A percentile compares a stretch with the other conserved stretches of the same genome.
phyloP scores from a whole-genome alignment of 257 asterid genomes.

The Apocynum venetum region DNA sequence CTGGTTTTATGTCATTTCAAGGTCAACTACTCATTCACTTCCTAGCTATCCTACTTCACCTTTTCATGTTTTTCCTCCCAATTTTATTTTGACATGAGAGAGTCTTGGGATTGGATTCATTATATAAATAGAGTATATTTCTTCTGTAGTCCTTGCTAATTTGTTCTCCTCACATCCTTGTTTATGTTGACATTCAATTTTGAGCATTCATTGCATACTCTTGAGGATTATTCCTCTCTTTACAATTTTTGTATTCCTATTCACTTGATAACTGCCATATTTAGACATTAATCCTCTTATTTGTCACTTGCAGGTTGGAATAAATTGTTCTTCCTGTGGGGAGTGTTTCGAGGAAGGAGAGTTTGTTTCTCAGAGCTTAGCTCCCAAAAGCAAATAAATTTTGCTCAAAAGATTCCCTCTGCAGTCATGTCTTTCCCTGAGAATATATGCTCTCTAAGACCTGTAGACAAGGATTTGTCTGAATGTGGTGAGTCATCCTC shows the following conservation, averaged over 20 bases:
- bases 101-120: background rate
- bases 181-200: background rate
- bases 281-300: too few relatives aligned
- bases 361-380: slow-evolving; percentile 38
- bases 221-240: slow-evolving; percentile 27
- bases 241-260: background rate
- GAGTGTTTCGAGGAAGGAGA: slow-evolving; percentile 28
- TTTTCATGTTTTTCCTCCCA: background rate
- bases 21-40: background rate
- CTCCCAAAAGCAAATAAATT: slow-evolving; percentile 28
- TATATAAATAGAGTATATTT: background rate
- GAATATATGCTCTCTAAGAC: slow-evolving; percentile 46
- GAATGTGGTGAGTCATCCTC: slow-evolving; percentile 24
- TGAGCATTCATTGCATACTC: background rate
- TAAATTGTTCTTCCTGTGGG: slow-evolving; percentile 21
- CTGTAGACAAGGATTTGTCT: slow-evolving; percentile 31
- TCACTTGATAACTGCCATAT: background rate
- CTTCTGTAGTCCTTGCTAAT: background rate
- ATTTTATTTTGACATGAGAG: background rate
- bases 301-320: slow-evolving; percentile 20
- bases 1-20: background rate
- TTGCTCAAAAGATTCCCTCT: slow-evolving; percentile 42
- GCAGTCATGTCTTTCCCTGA: slow-evolving; percentile 57
- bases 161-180: background rate
- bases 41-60: too few relatives aligned